Base-by-base conservation (phyloP, 139 green algal genomes). In the Astrephomene gubernaculifera region DNA sequence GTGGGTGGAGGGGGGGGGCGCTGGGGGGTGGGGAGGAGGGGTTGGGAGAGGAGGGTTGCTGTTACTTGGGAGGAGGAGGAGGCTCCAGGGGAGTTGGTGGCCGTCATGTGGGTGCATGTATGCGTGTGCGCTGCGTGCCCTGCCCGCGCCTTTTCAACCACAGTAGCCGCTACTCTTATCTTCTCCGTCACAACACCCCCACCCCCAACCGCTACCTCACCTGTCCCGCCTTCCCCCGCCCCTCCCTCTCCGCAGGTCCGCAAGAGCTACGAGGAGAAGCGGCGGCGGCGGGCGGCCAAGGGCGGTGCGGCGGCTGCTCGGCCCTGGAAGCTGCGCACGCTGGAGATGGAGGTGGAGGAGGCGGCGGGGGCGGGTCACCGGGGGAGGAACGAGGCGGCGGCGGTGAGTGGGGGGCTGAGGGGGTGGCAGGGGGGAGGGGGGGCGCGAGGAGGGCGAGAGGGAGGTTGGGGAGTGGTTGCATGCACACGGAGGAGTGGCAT, bases 181-280 rank as follows among this genome's bases (percentile, higher is more conserved):
- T n/a, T 75, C 14, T 53, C 2, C 69, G 27, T 12, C 21, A 25
- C 3, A 9, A 60, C 2, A 24, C 39, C 39, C 25, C 7, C n/a
- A 60, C 39, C 29, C 27, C 3, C 29, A 14, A 29, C 10, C 9
- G n/a, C n/a, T n/a, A n/a, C 41, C 43, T 12, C 41, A 2, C 43
- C 1, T 41, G 1, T 57, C 49, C 49, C 49, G 14, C 49, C 49
- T 57, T 57, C 49, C 49, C 49, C 49, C 49, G 49, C 14, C 70
- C 1, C 70, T 4, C 41, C 29, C 9, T 41, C 43, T 41, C 29
- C 44, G 5, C 65, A 85, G 79, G 79, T 98, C 65, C 89, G 92
- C 39, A 99, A 99, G 93, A 94, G 85, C 71, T 99, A 98, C 85
- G 95, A 97, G 87, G 95, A 98, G 88, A 94, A 94, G 88, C 87